Evolutionary conservation across 2,329 filamentous ascomycete species (phyloP), one percentile per base, ranked within the genome.

Genomic region (Pseudogymnoascus sp.): DNA sequence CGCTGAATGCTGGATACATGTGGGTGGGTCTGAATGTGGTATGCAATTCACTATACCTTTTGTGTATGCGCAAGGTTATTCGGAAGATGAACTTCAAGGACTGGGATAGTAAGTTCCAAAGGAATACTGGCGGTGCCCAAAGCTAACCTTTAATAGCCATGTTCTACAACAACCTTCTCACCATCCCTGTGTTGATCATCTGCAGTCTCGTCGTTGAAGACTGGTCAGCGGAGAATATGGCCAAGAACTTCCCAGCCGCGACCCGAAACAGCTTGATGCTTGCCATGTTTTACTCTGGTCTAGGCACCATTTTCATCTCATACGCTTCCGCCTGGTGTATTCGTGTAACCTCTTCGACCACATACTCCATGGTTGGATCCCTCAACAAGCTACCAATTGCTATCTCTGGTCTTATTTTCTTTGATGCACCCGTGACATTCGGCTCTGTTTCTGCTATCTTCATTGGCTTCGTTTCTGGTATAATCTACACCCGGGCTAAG

Each of bases 81-180:
- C 96, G 96, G 86, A 84, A 93, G 78, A 96, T 93, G 80, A 96
- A 96, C 82, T 96, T 97, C 79, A 96, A 96, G 82, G 93, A 97
- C 75, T 96, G 93, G 80, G 93, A 97, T 77, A 96, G 92, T 96
- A 83, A 78, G 92, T 85, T 31, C 18, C 6, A 25, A 25, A 25
- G 12, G 2, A 25, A n/a, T n/a, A 2, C 6, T 25, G 18, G 1
- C 5, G 3, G 12, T 18, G 0, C 7, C 8, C 3, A 38, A 34
- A 7, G 7, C 25, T 59, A 23, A 23, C 21, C 23, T 23, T 64
- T 42, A 64, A 46, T 68, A 96, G 93, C 92, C 73, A 97, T 96
- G 93, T 96, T 92, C 80, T 97, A 97, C 83, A 97, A 97, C 84
- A 97, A 97, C 78, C 83, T 96, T 46, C 86, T 97, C 69, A 95